These are phyloP conservation scores for Termitomyces sp. DNA, from an alignment of 768 basidiomycete genomes.

Conservation along the genomic window DNA sequence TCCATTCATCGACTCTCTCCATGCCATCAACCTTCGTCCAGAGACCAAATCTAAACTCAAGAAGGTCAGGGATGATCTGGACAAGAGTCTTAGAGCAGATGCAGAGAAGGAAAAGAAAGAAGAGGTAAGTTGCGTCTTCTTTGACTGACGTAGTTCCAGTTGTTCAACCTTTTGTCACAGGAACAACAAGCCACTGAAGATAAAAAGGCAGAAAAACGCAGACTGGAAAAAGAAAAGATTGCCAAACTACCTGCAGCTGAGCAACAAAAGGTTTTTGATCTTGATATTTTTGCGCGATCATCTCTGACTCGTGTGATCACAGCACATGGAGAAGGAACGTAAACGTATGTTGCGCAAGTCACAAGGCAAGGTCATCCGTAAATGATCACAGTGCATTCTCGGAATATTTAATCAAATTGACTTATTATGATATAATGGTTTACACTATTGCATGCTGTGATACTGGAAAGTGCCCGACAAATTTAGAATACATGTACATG, in stretches of 20 bases:
- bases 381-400: slow-evolving; percentile 24
- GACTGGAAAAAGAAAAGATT: slow-evolving; percentile 68
- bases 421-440: slow-evolving; percentile 16
- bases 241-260: slow-evolving; percentile 72
- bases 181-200: slow-evolving; percentile 52
- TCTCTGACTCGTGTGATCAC: background rate
- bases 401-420: slow-evolving; percentile 7
- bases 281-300: background rate
- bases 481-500: background rate
- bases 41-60: slow-evolving; percentile 79
- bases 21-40: slow-evolving; percentile 59
- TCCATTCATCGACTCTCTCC: slow-evolving; percentile 67
- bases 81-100: slow-evolving; percentile 65
- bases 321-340: slow-evolving; percentile 73
- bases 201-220: slow-evolving; percentile 67
- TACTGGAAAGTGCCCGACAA: background rate
- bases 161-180: slow-evolving; percentile 9
- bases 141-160: background rate
- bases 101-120: slow-evolving; percentile 62
- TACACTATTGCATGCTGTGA: slow-evolving; percentile 7
- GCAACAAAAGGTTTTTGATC: slow-evolving; percentile 65
- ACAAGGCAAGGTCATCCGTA: slow-evolving; percentile 58
- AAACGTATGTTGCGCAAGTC: slow-evolving; percentile 67
- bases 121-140: slow-evolving; percentile 36
- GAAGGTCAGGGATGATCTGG: slow-evolving; percentile 68